Conservation (phyloP, 2,329 filamentous ascomycete genomes). For the Rhexocercosporidium sp. region DNA sequence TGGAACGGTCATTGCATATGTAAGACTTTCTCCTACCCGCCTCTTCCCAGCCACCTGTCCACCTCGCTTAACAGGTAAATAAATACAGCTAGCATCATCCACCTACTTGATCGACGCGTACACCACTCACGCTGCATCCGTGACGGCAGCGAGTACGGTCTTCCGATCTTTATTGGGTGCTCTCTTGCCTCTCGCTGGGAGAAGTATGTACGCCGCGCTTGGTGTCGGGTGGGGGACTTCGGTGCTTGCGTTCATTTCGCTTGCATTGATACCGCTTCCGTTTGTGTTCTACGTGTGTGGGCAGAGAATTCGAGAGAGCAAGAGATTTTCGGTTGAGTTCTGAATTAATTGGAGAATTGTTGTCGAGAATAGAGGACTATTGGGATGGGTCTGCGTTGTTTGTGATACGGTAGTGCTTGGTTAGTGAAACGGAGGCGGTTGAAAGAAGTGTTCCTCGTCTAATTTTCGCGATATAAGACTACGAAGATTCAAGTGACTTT, state of each 20-base stretch:
- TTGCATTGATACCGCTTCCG: slow-evolving; percentile 42
- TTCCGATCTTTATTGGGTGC: slow-evolving; percentile 51
- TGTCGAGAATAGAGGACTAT: no score
- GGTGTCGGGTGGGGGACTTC: slow-evolving; percentile 52
- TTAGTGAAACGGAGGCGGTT: no score
- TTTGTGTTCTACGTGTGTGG: background rate
- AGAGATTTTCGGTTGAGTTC: background rate
- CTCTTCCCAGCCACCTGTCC: background rate
- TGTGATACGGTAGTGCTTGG: no score
- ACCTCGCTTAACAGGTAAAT: no score
- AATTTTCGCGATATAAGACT: no score
- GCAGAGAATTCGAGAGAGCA: background rate
- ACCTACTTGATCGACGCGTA: slow-evolving; percentile 52
- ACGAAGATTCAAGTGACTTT: no score
- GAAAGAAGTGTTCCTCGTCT: no score
- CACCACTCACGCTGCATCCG: slow-evolving; percentile 45
- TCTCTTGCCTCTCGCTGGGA: slow-evolving; percentile 55
- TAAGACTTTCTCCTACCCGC: background rate
- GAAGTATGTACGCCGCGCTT: slow-evolving; percentile 47
- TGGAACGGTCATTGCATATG: background rate
- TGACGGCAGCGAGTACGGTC: slow-evolving; percentile 56
- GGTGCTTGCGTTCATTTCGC: slow-evolving; percentile 53
- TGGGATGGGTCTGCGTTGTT: no score
- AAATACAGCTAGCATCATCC: slow-evolving; percentile 46
- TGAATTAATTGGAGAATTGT: no score